Base-by-base conservation (phyloP, 768 basidiomycete species). In the Crassisporium funariophilum region DNA sequence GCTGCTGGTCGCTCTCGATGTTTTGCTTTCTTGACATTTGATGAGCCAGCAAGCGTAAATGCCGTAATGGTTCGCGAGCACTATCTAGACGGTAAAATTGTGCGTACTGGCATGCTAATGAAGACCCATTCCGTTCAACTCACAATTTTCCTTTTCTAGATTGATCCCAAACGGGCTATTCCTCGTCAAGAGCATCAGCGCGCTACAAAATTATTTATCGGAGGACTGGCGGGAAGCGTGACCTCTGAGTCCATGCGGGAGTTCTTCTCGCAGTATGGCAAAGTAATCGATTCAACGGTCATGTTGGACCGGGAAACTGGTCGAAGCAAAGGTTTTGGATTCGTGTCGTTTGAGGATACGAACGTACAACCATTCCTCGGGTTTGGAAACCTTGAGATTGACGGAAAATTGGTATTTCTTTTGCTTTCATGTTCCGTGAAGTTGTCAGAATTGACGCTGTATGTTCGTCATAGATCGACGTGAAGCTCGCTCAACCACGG, bases 91-190 rank as follows among this genome's bases (percentile, higher is more conserved):
- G 97, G 97, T 46, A 98, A 98, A 76, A 91, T 93, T 57, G 97
- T 98, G 67, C 69, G 93, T 77, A 45, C 15, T 13, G 31, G 35
- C 38, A 29, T 7, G 24, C 31, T 27, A 2, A 24, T 21, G 16
- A 35, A 34, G 29, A 17, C 38, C 24, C 19, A 20, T 29, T 6
- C 25, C 29, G 16, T 47, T 36, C n/a, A 20, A 41, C 7, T 10
- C 11, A 36, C 13, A 5, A 19, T 29, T 24, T 22, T 37, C 49
- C 33, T 29, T 35, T 39, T 54, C 23, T 63, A 99, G 95, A 99
- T 99, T 65, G 97, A 99, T 62, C 97, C 97, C n/a, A 99, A 99
- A 72, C 85, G 95, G 45, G 97, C 97, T 2, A 97, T 98, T 55
- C 97, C 97, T 8, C 81, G 95, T 51, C 90, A 95, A 65, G 97